These are phyloP conservation scores for Saturnispora galanensis DNA, from an alignment of 805 yeast species.

Conservation along the genomic window DNA sequence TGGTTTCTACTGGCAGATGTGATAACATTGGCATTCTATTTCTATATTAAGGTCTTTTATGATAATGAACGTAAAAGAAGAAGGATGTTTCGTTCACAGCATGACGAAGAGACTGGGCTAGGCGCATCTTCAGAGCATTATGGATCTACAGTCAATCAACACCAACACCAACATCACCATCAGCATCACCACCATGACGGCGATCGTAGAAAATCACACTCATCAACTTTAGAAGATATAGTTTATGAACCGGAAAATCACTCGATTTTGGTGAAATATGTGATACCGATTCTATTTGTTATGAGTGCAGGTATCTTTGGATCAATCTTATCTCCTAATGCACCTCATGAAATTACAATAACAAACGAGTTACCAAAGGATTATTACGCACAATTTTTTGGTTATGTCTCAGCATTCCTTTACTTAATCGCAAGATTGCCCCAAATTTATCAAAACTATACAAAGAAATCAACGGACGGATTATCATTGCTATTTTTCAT, in stretches of 20 bases:
- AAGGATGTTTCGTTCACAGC: slow-evolving; percentile 8
- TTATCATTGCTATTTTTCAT: slow-evolving; percentile 74
- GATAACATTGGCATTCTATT: slow-evolving; percentile 47
- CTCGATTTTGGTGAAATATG: slow-evolving; percentile 38
- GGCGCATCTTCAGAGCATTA: slow-evolving; percentile 5
- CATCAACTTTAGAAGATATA: slow-evolving; percentile 43
- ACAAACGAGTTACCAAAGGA: slow-evolving; percentile 12
- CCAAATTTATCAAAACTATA: slow-evolving; percentile 73
- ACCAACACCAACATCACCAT: slow-evolving; percentile 1
- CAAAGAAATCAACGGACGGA: slow-evolving; percentile 73
- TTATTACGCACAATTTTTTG: slow-evolving; percentile 48
- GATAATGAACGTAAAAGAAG: slow-evolving; percentile 24
- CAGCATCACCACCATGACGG: slow-evolving; percentile 2
- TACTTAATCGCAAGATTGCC: slow-evolving; percentile 71
- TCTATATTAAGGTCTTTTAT: slow-evolving; percentile 46
- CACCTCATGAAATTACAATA: slow-evolving; percentile 5
- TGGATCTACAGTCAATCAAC: not conserved
- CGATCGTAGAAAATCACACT: slow-evolving; percentile 22
- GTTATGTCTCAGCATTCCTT: slow-evolving; percentile 58
- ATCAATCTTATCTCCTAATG: slow-evolving; percentile 39
- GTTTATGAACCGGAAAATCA: slow-evolving; percentile 39
- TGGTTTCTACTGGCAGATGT: slow-evolving; percentile 74
- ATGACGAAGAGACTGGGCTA: slow-evolving; percentile 27
- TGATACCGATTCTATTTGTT: slow-evolving; percentile 54
- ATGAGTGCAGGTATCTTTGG: slow-evolving; percentile 54